Conservation (phyloP, 345 rosid species). For the Euphorbia peplus region DNA sequence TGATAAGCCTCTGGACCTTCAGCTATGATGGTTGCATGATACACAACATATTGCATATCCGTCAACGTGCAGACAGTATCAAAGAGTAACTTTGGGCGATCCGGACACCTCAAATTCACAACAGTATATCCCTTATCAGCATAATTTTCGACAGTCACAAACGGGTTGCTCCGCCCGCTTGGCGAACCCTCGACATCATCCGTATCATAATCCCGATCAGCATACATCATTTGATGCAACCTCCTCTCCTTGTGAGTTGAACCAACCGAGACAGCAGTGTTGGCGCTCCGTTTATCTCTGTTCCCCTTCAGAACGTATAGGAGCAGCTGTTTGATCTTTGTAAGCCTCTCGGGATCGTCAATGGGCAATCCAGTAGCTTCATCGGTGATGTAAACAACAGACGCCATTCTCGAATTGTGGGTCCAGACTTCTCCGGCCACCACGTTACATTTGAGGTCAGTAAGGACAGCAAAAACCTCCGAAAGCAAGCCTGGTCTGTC, state of each 20-base stretch:
- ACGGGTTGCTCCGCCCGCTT: constrained; percentile 38
- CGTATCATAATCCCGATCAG: constrained; percentile 70
- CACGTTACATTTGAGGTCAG: constrained; percentile 68
- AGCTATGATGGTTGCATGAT: constrained; percentile 66
- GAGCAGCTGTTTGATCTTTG: constrained; percentile 59
- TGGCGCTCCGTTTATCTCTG: constrained; percentile 59
- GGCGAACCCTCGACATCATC: constrained; percentile 28
- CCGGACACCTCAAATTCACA: constrained; percentile 62
- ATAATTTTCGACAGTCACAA: constrained; percentile 62
- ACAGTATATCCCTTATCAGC: constrained; percentile 67
- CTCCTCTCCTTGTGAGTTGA: constrained; percentile 71
- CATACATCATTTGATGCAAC: constrained; percentile 86
- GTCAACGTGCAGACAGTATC: constrained; percentile 81
- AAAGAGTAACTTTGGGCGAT: constrained; percentile 70
- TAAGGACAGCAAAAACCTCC: constrained; percentile 67
- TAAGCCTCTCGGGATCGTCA: constrained; percentile 48
- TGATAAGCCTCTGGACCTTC: constrained; percentile 79
- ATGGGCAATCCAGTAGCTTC: constrained; percentile 54
- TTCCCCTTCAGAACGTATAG: constrained; percentile 62
- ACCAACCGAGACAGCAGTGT: constrained; percentile 62
- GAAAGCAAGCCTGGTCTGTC: constrained; percentile 84
- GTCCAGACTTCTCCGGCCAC: constrained; percentile 87
- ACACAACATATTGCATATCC: constrained; percentile 75
- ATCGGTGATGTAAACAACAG: constrained; percentile 62
- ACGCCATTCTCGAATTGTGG: constrained; percentile 83